A percentile compares a stretch with the other conserved stretches of the same genome.
Evolutionary conservation across 768 basidiomycete species (phyloP).

Genomic region (Gelatoporia subvermispora): DNA sequence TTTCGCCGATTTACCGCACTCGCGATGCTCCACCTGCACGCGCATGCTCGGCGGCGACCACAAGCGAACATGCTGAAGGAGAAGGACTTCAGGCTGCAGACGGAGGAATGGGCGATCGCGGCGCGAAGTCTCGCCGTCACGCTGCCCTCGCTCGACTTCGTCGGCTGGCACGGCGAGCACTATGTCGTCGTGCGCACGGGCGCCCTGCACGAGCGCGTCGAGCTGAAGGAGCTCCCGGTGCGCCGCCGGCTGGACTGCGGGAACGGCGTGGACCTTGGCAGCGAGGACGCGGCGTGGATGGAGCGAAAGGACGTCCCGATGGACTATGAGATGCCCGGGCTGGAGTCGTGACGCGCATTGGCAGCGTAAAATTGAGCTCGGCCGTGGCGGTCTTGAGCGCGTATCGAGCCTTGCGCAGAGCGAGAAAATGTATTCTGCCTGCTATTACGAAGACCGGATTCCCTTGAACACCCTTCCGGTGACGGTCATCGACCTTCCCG

Average conservation of each 20-base stretch:
- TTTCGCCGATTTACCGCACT: slow-evolving; percentile 47
- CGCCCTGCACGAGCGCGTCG: slow-evolving; percentile 19
- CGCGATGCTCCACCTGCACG: slow-evolving; percentile 57
- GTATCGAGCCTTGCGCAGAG: too few species aligned
- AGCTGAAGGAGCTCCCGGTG: slow-evolving; percentile 58
- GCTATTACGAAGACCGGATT: too few species aligned
- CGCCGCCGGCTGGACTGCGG: slow-evolving; percentile 56
- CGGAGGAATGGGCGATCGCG: slow-evolving; percentile 48
- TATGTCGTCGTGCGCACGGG: slow-evolving; percentile 53
- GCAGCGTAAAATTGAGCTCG: too few species aligned
- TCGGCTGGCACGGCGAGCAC: slow-evolving; percentile 73
- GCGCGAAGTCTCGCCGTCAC: slow-evolving; percentile 46
- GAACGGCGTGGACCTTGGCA: slow-evolving; percentile 60
- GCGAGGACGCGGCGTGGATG: slow-evolving; percentile 59
- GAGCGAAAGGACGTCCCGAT: slow-evolving; percentile 74
- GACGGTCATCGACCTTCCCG: too few species aligned
- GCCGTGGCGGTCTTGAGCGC: too few species aligned
- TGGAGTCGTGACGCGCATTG: slow-evolving; percentile 30
- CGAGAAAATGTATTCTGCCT: too few species aligned
- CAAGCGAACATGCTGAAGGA: slow-evolving; percentile 55
- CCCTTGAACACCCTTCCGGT: too few species aligned
- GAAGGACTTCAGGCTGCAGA: slow-evolving; percentile 54
- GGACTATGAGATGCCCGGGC: slow-evolving; percentile 62
- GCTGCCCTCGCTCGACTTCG: slow-evolving; percentile 53
- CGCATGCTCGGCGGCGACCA: slow-evolving; percentile 41